Conservation (phyloP, 257 asterid species). For the Schizonepeta tenuifolia region DNA sequence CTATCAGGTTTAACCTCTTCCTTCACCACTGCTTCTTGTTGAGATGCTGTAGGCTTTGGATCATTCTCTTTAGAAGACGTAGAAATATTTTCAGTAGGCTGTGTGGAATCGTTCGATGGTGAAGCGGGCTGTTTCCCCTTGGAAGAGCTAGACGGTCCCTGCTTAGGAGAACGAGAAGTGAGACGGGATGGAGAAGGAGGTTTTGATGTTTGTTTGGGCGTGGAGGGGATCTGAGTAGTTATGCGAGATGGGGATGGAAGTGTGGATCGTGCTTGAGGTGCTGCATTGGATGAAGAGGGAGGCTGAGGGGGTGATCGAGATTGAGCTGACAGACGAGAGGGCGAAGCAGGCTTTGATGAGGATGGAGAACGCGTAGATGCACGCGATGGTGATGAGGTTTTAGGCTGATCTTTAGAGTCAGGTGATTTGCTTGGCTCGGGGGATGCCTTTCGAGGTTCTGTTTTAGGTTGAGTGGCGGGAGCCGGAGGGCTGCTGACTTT, state of each 20-base stretch:
- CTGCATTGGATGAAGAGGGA: slow-evolving; percentile 27
- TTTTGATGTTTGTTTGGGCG: slow-evolving; percentile 41
- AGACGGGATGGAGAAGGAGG: slow-evolving; percentile 41
- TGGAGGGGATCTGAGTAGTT: slow-evolving; percentile 20
- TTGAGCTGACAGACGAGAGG: slow-evolving; percentile 41
- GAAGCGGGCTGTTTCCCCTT: slow-evolving; percentile 38
- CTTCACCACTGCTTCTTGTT: slow-evolving; percentile 37
- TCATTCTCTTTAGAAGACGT: slow-evolving; percentile 37
- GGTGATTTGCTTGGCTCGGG: slow-evolving; percentile 40
- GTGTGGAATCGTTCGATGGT: slow-evolving; percentile 40
- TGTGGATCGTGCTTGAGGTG: neutral
- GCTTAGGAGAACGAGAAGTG: slow-evolving; percentile 40
- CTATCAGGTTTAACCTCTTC: slow-evolving; percentile 31
- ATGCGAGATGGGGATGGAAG: neutral
- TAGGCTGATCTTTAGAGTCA: slow-evolving; percentile 35
- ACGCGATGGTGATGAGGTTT: slow-evolving; percentile 47
- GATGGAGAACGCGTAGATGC: slow-evolving; percentile 34
- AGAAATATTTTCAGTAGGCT: slow-evolving; percentile 30
- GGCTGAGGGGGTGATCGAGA: slow-evolving; percentile 54
- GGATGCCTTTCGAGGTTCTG: slow-evolving; percentile 18
- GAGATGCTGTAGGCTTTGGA: slow-evolving; percentile 34
- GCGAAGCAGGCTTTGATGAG: slow-evolving; percentile 46
- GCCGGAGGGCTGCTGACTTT: slow-evolving; percentile 6
- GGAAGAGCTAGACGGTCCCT: slow-evolving; percentile 43
- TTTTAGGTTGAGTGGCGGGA: slow-evolving; percentile 22